phyloP scores from a whole-genome alignment of 352 stramenopile species.

The Pythium oligandrum region DNA sequence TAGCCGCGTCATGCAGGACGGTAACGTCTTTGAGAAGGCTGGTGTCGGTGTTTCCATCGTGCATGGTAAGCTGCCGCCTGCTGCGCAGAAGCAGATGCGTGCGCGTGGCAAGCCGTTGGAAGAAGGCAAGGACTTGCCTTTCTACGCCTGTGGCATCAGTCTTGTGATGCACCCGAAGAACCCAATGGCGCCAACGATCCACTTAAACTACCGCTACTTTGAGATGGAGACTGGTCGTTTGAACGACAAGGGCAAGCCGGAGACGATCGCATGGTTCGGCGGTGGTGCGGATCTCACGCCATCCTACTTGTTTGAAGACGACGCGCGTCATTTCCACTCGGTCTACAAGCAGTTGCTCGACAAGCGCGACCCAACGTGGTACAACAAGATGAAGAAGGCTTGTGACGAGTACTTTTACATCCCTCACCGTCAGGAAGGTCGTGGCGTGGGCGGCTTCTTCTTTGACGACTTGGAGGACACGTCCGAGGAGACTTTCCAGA shows the following conservation, averaged over 20 bases:
- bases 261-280: slow-evolving; percentile 92
- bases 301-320: slow-evolving; percentile 94
- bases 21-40: slow-evolving; percentile 97
- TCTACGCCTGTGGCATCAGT: slow-evolving; percentile 95
- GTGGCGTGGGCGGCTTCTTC: slow-evolving; percentile 97
- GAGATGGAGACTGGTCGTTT: slow-evolving; percentile 87
- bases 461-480: slow-evolving; percentile 97
- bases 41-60: slow-evolving; percentile 97
- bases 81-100: slow-evolving; percentile 79
- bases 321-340: slow-evolving; percentile 97
- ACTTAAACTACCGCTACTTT: slow-evolving; percentile 99
- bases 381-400: slow-evolving; percentile 95
- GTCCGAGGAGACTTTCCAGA: slow-evolving; percentile 84
- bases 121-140: slow-evolving; percentile 83
- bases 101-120: slow-evolving; percentile 69
- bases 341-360: slow-evolving; percentile 94
- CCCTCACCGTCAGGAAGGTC: slow-evolving; percentile 92
- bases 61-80: slow-evolving; percentile 92
- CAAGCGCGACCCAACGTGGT: slow-evolving; percentile 90
- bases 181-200: slow-evolving; percentile 94
- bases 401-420: slow-evolving; percentile 99
- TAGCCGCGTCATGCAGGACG: slow-evolving; percentile 92
- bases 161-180: slow-evolving; percentile 97
- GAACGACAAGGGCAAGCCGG: slow-evolving; percentile 73
- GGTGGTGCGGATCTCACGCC: slow-evolving; percentile 97